Base-by-base conservation (phyloP, 2,329 filamentous ascomycete species). In the Curvularia lunata region DNA sequence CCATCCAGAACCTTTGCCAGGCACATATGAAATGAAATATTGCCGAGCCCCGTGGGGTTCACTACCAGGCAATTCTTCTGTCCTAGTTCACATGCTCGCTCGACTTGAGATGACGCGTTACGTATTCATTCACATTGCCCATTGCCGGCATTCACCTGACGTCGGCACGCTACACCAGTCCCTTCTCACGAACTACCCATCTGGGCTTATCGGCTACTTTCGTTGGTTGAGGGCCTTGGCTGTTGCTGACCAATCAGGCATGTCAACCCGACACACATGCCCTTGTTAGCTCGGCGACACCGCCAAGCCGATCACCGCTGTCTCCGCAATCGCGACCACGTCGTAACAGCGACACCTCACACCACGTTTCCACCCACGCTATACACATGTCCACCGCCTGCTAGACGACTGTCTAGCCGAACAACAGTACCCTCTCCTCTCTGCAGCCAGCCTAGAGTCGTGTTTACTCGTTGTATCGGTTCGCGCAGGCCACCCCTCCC, bases 361-460 rank as follows among this genome's bases (percentile, higher is more conserved):
- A 62, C 64, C 68, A 66, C 62, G 37, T 47, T 58, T 43, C 55
- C 58, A 16, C 54, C 55, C 21, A 30, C 51, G 48, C 57, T 32
- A 61, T 58, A 62, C 65, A 67, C 56, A 75, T 75, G 70, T 65
- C 62, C 65, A 52, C 59, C 52, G 61, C 71, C 72, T 76, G 75
- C 74, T 77, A 77, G 75, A 76, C 75, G 47, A 58, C 57, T 61
- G 74, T 76, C 74, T 76, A 65, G 73, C 75, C 72, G 74, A 68
- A 64, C 74, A 74, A 66, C 73, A 69, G 68, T 65, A 69, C 64
- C 61, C 63, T 63, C 71, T 67, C 62, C 70, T 78, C 76, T 76
- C 68, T 65, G 76, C 75, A 77, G 71, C 76, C 76, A 77, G 76
- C 75, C 72, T 74, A 67, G 75, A 78, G 73, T 65, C 67, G 69